Conservation (phyloP, 163 green algal species). For the Trebouxia gelatinosa region DNA sequence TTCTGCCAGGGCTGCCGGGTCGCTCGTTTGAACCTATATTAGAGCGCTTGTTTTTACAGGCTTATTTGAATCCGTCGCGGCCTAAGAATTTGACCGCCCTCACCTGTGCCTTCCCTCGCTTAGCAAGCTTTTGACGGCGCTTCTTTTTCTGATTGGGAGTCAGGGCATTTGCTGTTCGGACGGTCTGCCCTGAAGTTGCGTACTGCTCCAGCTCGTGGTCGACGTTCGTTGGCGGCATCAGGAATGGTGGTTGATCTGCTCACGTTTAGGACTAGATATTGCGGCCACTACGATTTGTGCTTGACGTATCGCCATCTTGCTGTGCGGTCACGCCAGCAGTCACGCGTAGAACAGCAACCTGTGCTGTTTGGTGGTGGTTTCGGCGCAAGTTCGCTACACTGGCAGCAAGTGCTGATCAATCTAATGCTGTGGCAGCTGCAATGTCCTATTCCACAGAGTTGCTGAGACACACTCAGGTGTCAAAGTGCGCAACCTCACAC, state of each 20-base stretch:
- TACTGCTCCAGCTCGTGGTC: background rate
- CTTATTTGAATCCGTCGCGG: no score
- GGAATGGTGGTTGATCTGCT: background rate
- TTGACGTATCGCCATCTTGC: background rate
- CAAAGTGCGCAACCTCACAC: background rate
- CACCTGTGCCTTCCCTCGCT: no score
- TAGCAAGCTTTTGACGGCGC: slow-evolving; percentile 34
- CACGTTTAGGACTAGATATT: background rate
- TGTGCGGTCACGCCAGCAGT: background rate
- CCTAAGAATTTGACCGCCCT: no score
- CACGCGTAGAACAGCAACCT: background rate
- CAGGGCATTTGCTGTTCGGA: background rate
- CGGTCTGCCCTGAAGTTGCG: background rate
- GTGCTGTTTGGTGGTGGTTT: background rate
- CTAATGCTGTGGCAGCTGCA: background rate
- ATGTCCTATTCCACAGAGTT: background rate
- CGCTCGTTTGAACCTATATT: no score
- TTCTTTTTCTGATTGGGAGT: slow-evolving; percentile 50
- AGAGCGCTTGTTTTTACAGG: no score
- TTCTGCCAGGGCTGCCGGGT: no score
- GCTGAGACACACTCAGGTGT: background rate
- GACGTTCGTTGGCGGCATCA: background rate
- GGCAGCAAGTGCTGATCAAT: background rate
- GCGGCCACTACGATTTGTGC: background rate
- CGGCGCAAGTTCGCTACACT: background rate